Base-by-base conservation (phyloP, 2,329 filamentous ascomycete genomes). In the Ilyonectria robusta region DNA sequence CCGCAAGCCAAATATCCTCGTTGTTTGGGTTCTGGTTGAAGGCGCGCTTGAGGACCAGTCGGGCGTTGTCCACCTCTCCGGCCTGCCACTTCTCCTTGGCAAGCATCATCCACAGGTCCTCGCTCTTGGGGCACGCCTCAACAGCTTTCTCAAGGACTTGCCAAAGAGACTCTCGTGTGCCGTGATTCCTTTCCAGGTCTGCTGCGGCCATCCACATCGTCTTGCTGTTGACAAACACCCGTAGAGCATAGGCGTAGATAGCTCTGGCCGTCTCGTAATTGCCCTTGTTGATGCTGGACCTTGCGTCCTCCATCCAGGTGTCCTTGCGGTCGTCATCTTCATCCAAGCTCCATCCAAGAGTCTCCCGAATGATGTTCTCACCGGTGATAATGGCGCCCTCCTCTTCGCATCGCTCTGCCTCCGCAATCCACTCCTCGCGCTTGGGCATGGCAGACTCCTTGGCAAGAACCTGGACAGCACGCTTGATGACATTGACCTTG, bases 241-340 rank as follows among this genome's bases (percentile, higher is more conserved):
- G 92, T 47, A 98, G 86, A 0, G 94, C 92, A 78, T 98, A 97
- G 2, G 93, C 93, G 75, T 97, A 97, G 59, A 99, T 98, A 6
- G 97, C 95, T 62, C 95, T 87, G 1, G 96, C 95, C 1, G 96
- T 98, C 78, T 94, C 94, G 76, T 94, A 98, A 76, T 88, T 93
- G 48, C 93, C 95, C 66, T 94, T 87, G 65, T 90, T 91, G 77
- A 94, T 95, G 75, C 93, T 94, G 17, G 88, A 86, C 76, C 92
- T 94, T 0, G 95, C 95, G 78, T 99, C 97, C 72, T 98, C 94
- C 84, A 95, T 92, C 94, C 95, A 99, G 15, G 94, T 94, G 71
- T 97, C 94, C 79, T 97, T 97, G 31, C 96, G 91, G 78, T 98
- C 95, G 74, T 99, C 96, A 74, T 98, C 95, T 80, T 98, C 95